These are phyloP conservation scores for Pseudopithomyces chartarum DNA, from an alignment of 2,329 filamentous ascomycete species.

Conservation along the genomic window DNA sequence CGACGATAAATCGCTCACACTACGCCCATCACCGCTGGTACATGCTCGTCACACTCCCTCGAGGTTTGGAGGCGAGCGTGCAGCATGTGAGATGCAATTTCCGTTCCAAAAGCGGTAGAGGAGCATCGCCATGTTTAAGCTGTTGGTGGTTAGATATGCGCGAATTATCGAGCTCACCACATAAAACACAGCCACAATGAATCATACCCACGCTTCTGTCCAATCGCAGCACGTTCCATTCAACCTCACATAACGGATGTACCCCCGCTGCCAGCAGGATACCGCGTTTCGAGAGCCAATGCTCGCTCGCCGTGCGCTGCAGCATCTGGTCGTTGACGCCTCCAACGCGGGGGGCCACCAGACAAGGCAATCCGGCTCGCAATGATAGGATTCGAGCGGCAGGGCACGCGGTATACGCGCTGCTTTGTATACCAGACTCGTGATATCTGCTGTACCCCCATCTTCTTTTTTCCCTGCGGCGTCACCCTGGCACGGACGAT, in stretches of 20 bases:
- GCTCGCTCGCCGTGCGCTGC: not conserved
- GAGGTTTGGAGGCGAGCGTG: not conserved
- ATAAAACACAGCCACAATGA: slow-evolving; percentile 7
- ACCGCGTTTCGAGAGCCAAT: slow-evolving; percentile 7
- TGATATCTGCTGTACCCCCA: not conserved
- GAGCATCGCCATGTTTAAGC: not conserved
- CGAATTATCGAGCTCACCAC: slow-evolving; percentile 10
- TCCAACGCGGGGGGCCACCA: not conserved
- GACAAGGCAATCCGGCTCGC: slow-evolving; percentile 9
- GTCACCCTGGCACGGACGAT: slow-evolving; percentile 5
- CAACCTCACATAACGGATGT: slow-evolving; percentile 8
- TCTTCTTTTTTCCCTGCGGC: not conserved
- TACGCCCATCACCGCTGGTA: not conserved
- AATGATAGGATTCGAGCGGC: not conserved
- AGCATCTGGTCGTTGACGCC: not conserved
- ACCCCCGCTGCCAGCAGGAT: not conserved
- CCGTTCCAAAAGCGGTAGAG: slow-evolving; percentile 11
- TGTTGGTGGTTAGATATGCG: slow-evolving; percentile 18
- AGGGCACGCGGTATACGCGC: not conserved
- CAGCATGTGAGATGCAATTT: slow-evolving; percentile 20
- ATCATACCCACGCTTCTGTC: not conserved
- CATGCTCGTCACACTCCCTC: not conserved
- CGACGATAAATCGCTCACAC: slow-evolving; percentile 17
- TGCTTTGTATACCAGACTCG: not conserved
- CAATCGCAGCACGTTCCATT: slow-evolving; percentile 7